Conservation (phyloP, 257 asterid species). For the Solanum commersonii region DNA sequence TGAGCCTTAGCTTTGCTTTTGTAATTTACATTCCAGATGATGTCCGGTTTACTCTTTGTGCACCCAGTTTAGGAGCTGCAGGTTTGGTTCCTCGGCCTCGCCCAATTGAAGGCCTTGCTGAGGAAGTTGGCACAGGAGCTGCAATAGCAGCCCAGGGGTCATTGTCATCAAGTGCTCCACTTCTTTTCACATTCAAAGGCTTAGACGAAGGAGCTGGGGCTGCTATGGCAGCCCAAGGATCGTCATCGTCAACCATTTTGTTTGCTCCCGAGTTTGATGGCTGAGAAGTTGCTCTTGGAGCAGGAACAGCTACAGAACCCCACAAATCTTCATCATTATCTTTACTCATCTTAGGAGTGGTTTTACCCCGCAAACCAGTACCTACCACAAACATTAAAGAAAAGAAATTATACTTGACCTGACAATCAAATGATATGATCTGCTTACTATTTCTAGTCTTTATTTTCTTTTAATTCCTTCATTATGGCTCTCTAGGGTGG, state of each 20-base stretch:
- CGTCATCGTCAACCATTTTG: conserved; percentile 31
- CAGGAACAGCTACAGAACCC: conserved; percentile 44
- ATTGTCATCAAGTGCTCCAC: conserved; percentile 10
- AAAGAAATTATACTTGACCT: not conserved
- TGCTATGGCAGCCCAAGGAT: conserved; percentile 55
- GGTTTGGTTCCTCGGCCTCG: conserved; percentile 64
- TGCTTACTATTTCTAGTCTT: not conserved
- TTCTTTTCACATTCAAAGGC: conserved; percentile 14
- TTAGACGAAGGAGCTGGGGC: conserved; percentile 56
- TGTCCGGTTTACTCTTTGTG: conserved; percentile 78
- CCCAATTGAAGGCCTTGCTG: conserved; percentile 49
- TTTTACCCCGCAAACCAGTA: conserved; percentile 44
- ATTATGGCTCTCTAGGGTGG: not conserved
- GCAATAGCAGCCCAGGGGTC: conserved; percentile 50
- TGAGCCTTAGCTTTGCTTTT: not conserved
- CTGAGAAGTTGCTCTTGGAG: conserved; percentile 27
- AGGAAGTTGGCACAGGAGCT: conserved; percentile 60
- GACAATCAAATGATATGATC: not conserved
- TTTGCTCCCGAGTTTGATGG: conserved; percentile 22
- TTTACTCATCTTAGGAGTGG: conserved; percentile 28
- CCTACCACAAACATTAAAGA: conserved; percentile 34
- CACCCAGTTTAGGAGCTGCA: conserved; percentile 74
- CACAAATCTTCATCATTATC: conserved; percentile 57
- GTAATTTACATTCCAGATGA: conserved; percentile 55
- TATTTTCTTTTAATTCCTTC: not conserved